Base-by-base conservation (phyloP, 805 yeast species). In the Zygosaccharomyces bailii region DNA sequence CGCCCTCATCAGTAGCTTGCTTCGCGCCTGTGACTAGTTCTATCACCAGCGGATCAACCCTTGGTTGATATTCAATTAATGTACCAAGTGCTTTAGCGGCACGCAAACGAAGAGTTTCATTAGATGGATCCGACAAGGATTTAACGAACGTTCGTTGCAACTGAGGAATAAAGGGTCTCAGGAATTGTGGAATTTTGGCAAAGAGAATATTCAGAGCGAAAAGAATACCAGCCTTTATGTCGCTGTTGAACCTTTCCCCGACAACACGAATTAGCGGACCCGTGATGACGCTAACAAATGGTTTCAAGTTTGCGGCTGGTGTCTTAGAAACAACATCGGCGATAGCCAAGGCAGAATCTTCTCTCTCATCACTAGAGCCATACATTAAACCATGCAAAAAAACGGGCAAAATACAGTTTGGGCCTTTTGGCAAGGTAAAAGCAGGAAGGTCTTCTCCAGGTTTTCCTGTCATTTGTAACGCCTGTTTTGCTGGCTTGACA, bases 241-340 rank as follows among this genome's bases (percentile, higher is more conserved):
- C 96, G 49, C 95, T 76, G 13, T 83, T 78, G 53, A 87, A 91
- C 66, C 96, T 81, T 67, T 93, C 99, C 60, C 99, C 99, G 60
- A 91, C 86, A 45, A 91, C 96, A 74, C 99, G 88, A 68, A 93
- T 93, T 60, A 93, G 75, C 31, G 99, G 99, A 69, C 99, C 99
- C 20, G 96, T 90, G 51, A 95, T 87, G 20, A 81, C 80, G 6
- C 98, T 91, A 17, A 95, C 96, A 67, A 82, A 86, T 25, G 96
- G 86, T 65, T 82, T 86, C 66, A 93, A 77, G 47, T 76, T 80
- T 8, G 78, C 73, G n/a, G 93, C 82, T 16, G 93, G 93, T 0
- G 98, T 86, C 57, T 88, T 81, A 37, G 82, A 84, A 36, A 90
- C 85, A 46, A 93, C 70, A 58, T 83, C 90, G 4, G 96, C 93